phyloP scores from a whole-genome alignment of 1,139 yeast genomes.

The Blastobotrys serpentis region DNA sequence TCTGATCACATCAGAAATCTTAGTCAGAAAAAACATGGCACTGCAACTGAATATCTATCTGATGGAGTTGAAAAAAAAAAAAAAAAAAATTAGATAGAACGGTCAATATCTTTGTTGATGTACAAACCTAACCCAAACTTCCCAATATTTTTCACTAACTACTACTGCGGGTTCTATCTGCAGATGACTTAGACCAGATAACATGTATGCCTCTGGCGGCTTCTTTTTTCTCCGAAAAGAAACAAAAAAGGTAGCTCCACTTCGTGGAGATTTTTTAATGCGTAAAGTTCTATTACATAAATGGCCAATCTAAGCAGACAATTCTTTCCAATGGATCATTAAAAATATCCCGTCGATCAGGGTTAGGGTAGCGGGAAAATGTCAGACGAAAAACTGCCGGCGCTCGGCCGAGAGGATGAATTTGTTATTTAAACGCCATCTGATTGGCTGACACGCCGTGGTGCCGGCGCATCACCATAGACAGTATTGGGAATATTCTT shows the following conservation, averaged over 20 bases:
- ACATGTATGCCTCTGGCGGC: neutral
- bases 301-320: too few species aligned
- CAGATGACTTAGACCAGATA: neutral
- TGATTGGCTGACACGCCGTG: constrained; percentile 5
- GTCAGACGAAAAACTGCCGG: too few species aligned
- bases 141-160: too few species aligned
- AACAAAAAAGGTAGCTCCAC: neutral
- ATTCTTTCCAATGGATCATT: too few species aligned
- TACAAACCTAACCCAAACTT: neutral
- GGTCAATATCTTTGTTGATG: neutral
- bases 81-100: neutral
- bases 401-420: constrained; percentile 9
- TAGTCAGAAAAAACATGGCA: constrained; percentile 78
- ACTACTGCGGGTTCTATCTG: neutral
- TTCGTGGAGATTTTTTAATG: neutral
- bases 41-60: neutral
- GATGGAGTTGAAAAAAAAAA: neutral
- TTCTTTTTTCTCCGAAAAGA: neutral
- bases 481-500: neutral
- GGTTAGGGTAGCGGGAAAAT: neutral
- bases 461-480: neutral
- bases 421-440: neutral
- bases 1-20: constrained; percentile 77
- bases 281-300: too few species aligned
- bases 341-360: neutral